phyloP scores from a whole-genome alignment of 176 grass and related monocot species.

The Musa beccarii region DNA sequence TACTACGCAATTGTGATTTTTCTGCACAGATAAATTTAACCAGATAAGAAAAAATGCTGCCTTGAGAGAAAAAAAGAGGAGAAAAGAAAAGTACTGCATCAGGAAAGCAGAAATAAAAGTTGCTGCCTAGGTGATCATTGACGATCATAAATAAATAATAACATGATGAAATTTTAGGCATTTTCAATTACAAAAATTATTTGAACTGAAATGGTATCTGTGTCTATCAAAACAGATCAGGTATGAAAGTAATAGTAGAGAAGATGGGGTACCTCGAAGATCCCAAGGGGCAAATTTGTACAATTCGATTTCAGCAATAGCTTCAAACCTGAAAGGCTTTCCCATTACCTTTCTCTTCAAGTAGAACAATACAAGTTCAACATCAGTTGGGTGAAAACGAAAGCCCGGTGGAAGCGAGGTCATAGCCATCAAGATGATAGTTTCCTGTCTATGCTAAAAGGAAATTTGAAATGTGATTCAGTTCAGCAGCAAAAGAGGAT shows the following conservation, averaged over 20 bases:
- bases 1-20: constrained; percentile 54
- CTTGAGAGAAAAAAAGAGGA: not conserved
- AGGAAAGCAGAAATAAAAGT: not conserved
- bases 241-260: not conserved
- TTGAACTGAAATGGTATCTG: not conserved
- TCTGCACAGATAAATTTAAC: constrained; percentile 24
- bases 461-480: constrained; percentile 24
- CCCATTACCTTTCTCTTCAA: constrained; percentile 70
- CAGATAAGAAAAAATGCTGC: constrained; percentile 10
- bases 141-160: not conserved
- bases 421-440: constrained; percentile 36
- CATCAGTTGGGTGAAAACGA: constrained; percentile 79
- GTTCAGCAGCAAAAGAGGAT: constrained; percentile 5
- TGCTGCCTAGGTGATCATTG: not conserved
- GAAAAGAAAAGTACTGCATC: not conserved
- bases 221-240: not conserved
- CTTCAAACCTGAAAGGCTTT: constrained; percentile 44
- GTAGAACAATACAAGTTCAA: constrained; percentile 61
- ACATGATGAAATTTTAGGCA: not conserved
- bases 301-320: constrained; percentile 56
- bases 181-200: not conserved
- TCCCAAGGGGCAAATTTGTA: constrained; percentile 94
- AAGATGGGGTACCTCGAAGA: constrained; percentile 53
- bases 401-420: constrained; percentile 61
- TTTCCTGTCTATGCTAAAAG: constrained; percentile 10